Conservation (phyloP, 2,329 filamentous ascomycete genomes). For the Pseudogymnoascus sp. region DNA sequence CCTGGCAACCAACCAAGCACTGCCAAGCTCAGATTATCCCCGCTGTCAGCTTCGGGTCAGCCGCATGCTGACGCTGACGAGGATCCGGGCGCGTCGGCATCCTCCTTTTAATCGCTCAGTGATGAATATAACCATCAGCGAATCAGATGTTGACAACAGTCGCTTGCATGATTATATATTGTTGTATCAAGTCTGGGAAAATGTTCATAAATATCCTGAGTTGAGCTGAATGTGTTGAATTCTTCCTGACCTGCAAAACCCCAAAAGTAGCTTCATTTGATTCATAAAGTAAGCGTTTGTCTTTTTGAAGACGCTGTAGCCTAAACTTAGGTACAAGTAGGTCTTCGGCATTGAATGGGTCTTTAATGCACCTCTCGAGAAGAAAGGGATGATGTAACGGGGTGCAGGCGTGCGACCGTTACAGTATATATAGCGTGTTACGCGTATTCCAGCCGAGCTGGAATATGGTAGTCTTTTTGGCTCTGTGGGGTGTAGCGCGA, state of each 20-base stretch:
- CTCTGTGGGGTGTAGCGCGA: no score
- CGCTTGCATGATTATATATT: not conserved
- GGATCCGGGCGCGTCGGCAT: not conserved
- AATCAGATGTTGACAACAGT: not conserved
- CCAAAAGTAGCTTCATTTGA: not conserved
- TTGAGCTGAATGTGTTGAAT: not conserved
- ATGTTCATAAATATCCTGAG: not conserved
- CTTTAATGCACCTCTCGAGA: slow-evolving; percentile 25
- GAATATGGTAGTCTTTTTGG: slow-evolving; percentile 8
- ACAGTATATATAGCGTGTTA: no score
- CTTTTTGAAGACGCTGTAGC: slow-evolving; percentile 11
- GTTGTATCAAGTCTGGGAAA: not conserved
- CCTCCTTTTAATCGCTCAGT: not conserved
- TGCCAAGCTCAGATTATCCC: not conserved
- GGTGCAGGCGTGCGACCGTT: no score
- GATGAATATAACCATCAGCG: not conserved
- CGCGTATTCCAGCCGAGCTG: no score
- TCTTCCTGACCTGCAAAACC: not conserved
- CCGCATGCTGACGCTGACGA: not conserved
- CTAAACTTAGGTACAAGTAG: slow-evolving; percentile 13
- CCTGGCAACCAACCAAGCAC: not conserved
- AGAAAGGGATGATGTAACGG: slow-evolving; percentile 28
- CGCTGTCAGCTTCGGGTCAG: not conserved
- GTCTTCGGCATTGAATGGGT: slow-evolving; percentile 24
- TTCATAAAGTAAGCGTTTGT: not conserved